Evolutionary conservation across 176 grass and related monocot genomes (phyloP), one percentile per base, ranked within the genome.

Genomic region (Cenchrus americanus): DNA sequence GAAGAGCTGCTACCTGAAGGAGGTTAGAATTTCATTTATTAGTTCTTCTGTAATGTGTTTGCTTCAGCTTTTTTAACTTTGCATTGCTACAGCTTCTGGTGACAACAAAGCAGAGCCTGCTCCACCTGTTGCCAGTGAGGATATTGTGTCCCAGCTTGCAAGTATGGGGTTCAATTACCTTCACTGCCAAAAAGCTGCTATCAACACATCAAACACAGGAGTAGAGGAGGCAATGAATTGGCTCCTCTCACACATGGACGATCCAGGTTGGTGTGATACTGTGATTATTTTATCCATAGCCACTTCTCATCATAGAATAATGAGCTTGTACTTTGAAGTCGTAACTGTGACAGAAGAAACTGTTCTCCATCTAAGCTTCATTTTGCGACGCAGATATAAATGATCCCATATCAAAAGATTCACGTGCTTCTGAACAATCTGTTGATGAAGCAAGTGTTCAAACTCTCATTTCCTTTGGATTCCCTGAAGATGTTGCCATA

Each of bases 141-240:
- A 94, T 84, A 94, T 99, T 86, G 96, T 94, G 42, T 89, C 93
- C 32, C 90, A 99, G 64, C 87, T 99, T 88, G 91, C 93, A 73
- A 84, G 77, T 86, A 99, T 96, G 91, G 96, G 93, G 37, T 99
- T 99, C 87, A 93, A 96, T 88, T 96, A 96, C 62, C 70, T 99
- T 81, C 93, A 86, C 55, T 99, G 96, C 73, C 93, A 99, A 77
- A 99, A 94, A 91, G 96, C 96, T 77, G 96, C 93, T 72, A 95
- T 99, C 77, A 99, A 82, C 76, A 99, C 96, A 66, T 82, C 83
- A 22, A 99, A 99, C 82, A 48, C 89, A 63, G 96, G 96, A 50
- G 87, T 99, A 46, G 96, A 99, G 83, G 93, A 96, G 78, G 93
- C 93, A 41, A 99, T 96, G 96, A 94, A 84, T 70, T 99, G 96